Evolutionary conservation across 2,329 filamentous ascomycete species (phyloP).

Genomic region (Fusarium compactum): DNA sequence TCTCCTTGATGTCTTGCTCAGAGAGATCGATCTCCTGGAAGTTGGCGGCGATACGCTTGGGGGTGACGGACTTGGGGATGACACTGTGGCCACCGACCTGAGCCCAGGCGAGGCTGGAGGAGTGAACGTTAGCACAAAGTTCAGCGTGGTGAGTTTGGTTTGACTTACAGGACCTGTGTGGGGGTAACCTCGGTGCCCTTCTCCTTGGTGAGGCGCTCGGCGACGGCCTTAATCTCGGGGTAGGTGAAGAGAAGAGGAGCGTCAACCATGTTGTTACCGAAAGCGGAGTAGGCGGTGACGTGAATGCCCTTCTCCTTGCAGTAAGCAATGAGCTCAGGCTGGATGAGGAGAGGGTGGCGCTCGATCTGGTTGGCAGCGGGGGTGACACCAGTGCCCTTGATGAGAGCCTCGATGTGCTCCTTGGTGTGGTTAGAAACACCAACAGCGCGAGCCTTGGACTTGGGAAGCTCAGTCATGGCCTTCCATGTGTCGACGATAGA

Average conservation of each 20-base stretch:
- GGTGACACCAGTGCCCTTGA: conserved; percentile 67
- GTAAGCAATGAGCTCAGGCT: conserved; percentile 68
- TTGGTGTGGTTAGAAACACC: conserved; percentile 85
- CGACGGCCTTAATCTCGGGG: conserved; percentile 64
- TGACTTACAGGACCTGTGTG: conserved; percentile 53
- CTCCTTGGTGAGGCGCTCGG: conserved; percentile 55
- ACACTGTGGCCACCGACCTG: conserved; percentile 72
- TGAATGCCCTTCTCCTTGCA: conserved; percentile 68
- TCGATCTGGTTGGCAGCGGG: conserved; percentile 85
- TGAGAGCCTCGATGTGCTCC: conserved; percentile 61
- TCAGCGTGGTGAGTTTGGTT: rapidly evolving
- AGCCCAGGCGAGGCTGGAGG: conserved; percentile 60
- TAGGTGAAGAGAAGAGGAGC: conserved; percentile 66
- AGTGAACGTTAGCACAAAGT: neutral
- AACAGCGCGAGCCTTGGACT: conserved; percentile 70
- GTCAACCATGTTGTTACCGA: conserved; percentile 58
- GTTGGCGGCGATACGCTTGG: conserved; percentile 74
- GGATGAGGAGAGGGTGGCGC: conserved; percentile 79
- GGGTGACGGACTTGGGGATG: conserved; percentile 79
- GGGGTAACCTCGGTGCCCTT: conserved; percentile 52
- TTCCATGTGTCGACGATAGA: conserved; percentile 24
- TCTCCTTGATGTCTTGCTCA: conserved; percentile 50
- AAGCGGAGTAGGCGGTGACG: conserved; percentile 65
- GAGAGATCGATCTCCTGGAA: conserved; percentile 73
- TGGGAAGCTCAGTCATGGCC: conserved; percentile 18